phyloP scores from a whole-genome alignment of 495 filamentous ascomycete species.

The Jackrogersella minutella region DNA sequence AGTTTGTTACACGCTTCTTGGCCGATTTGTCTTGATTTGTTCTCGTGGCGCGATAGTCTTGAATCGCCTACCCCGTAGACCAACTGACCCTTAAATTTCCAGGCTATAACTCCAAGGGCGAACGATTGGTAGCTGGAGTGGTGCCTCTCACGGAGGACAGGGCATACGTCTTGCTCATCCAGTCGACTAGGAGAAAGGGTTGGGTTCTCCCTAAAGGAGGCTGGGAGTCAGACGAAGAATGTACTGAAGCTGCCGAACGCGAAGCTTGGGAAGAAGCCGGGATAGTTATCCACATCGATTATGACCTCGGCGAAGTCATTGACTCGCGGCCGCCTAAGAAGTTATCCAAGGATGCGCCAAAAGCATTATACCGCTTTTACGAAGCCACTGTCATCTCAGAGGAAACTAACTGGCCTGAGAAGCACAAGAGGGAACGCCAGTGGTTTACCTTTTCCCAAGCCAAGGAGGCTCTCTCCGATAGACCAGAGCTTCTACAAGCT shows the following conservation, averaged over 20 bases:
- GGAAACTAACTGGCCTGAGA: slow-evolving; percentile 91
- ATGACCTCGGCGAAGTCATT: slow-evolving; percentile 83
- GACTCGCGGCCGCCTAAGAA: slow-evolving; percentile 74
- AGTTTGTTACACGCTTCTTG: slow-evolving; percentile 55
- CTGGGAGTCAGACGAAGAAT: slow-evolving; percentile 92
- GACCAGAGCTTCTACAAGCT: slow-evolving; percentile 89
- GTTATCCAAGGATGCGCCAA: slow-evolving; percentile 70
- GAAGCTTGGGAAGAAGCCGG: slow-evolving; percentile 99
- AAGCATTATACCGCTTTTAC: slow-evolving; percentile 86
- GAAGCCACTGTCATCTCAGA: slow-evolving; percentile 83
- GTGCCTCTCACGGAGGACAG: slow-evolving; percentile 73
- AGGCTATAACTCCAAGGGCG: slow-evolving; percentile 93
- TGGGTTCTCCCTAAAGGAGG: slow-evolving; percentile 99
- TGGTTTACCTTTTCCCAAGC: slow-evolving; percentile 90
- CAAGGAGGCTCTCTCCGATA: slow-evolving; percentile 72
- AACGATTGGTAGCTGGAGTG: slow-evolving; percentile 93
- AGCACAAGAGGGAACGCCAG: slow-evolving; percentile 84
- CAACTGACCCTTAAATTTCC: slow-evolving; percentile 51
- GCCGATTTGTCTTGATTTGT: slow-evolving; percentile 32
- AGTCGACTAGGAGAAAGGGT: slow-evolving; percentile 82
- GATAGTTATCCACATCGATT: slow-evolving; percentile 79
- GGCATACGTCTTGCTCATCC: slow-evolving; percentile 88
- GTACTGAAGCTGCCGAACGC: slow-evolving; percentile 64
- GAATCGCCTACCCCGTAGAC: slow-evolving; percentile 44
- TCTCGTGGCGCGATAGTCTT: slow-evolving; percentile 29